Evolutionary conservation across 345 rosid genomes (phyloP).

Genomic region (Heritiera fomes): DNA sequence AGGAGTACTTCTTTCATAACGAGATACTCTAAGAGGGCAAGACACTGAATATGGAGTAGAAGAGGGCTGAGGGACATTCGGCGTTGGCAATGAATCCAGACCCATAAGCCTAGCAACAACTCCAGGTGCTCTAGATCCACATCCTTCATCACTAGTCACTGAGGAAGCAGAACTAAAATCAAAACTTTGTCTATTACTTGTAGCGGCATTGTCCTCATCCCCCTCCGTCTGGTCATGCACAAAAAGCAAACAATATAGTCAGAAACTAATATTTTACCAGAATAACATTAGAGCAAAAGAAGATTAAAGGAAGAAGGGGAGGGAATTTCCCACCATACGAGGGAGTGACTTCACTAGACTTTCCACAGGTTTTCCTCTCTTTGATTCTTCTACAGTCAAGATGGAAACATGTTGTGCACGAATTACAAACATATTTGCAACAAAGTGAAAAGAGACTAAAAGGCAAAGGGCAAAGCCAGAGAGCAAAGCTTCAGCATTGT

Average conservation of each 20-base stretch:
- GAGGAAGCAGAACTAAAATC: slow-evolving; percentile 67
- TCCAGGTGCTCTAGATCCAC: slow-evolving; percentile 71
- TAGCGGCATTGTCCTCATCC: slow-evolving; percentile 45
- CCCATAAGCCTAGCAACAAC: slow-evolving; percentile 98
- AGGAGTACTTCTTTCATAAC: slow-evolving; percentile 29
- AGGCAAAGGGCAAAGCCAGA: too few relatives aligned
- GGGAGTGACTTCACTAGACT: slow-evolving; percentile 28
- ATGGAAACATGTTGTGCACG: background rate
- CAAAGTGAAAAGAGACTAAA: background rate
- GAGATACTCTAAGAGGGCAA: slow-evolving; percentile 34
- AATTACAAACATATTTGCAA: background rate
- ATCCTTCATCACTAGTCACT: slow-evolving; percentile 66
- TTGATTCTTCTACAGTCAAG: slow-evolving; percentile 39
- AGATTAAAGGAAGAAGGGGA: background rate
- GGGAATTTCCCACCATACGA: slow-evolving; percentile 41
- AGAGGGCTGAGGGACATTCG: slow-evolving; percentile 43
- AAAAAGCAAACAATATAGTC: slow-evolving; percentile 17
- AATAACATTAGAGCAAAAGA: background rate
- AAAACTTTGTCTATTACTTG: slow-evolving; percentile 45
- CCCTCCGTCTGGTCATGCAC: slow-evolving; percentile 43
- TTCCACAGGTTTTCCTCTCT: slow-evolving; percentile 45
- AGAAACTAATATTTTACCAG: slow-evolving; percentile 7
- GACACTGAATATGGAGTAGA: slow-evolving; percentile 38
- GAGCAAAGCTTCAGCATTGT: too few relatives aligned
- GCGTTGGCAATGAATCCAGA: slow-evolving; percentile 73